These are phyloP conservation scores for Hibiscus trionum DNA, from an alignment of 345 rosid species.

Conservation along the genomic window DNA sequence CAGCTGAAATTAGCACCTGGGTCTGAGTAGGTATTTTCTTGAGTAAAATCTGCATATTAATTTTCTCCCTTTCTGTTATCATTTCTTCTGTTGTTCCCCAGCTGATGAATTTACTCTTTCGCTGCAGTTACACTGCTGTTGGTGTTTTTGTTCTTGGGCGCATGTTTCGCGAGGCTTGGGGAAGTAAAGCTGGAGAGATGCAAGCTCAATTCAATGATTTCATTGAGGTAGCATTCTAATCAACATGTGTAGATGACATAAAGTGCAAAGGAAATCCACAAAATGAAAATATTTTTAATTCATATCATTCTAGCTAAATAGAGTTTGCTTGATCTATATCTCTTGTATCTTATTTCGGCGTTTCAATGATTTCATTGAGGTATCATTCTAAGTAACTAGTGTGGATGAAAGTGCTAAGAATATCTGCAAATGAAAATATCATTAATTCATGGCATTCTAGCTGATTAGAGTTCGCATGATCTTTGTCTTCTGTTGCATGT, in stretches of 20 bases:
- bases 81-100: neutral
- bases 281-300: neutral
- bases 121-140: conserved; percentile 82
- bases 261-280: neutral
- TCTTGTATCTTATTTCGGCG: neutral
- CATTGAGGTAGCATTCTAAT: conserved; percentile 58
- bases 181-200: conserved; percentile 53
- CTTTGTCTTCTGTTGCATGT: neutral
- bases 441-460: neutral
- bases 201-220: conserved; percentile 73
- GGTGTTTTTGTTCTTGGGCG: conserved; percentile 96
- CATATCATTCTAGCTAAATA: neutral
- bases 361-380: neutral
- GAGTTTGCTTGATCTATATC: neutral
- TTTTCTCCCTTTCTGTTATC: neutral
- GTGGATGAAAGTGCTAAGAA: neutral
- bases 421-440: neutral
- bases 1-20: neutral
- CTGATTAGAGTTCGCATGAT: neutral
- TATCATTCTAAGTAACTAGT: neutral
- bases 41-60: neutral
- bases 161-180: conserved; percentile 88
- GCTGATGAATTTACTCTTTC: neutral
- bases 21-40: neutral
- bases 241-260: neutral